Conservation (phyloP, 192 early-diverging fungal species). For the Rhizophagus sp. region DNA sequence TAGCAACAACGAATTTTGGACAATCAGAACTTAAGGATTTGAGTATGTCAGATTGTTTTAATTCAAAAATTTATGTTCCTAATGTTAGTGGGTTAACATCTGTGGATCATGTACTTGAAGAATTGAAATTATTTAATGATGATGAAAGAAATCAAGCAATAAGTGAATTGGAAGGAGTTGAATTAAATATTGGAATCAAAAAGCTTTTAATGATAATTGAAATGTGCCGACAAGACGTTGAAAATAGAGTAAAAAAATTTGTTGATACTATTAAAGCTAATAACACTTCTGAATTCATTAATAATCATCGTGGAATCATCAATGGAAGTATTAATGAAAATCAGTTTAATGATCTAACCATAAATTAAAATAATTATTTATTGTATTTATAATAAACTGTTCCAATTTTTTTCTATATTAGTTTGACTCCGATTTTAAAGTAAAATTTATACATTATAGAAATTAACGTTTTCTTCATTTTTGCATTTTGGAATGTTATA, state of each 20-base stretch:
- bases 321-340: too few relatives aligned
- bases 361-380: too few relatives aligned
- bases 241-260: constrained; percentile 75
- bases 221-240: constrained; percentile 85
- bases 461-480: too few relatives aligned
- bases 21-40: constrained; percentile 80
- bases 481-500: too few relatives aligned
- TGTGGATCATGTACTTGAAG: constrained; percentile 71
- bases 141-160: constrained; percentile 63
- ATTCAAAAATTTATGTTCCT: constrained; percentile 80
- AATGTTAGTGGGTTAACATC: constrained; percentile 70
- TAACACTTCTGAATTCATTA: too few relatives aligned
- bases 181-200: constrained; percentile 80
- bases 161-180: constrained; percentile 49
- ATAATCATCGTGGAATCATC: too few relatives aligned
- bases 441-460: too few relatives aligned
- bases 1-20: constrained; percentile 82
- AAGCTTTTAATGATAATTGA: constrained; percentile 89
- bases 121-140: constrained; percentile 69
- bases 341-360: too few relatives aligned
- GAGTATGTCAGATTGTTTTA: constrained; percentile 86
- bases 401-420: too few relatives aligned
- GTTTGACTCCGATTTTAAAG: too few relatives aligned
- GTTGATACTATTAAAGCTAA: constrained; percentile 47
- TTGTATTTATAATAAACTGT: too few relatives aligned